A percentile compares a stretch with the other conserved stretches of the same genome.
Conservation (phyloP, 2,329 filamentous ascomycete genomes). For the Seiridium unicorne region DNA sequence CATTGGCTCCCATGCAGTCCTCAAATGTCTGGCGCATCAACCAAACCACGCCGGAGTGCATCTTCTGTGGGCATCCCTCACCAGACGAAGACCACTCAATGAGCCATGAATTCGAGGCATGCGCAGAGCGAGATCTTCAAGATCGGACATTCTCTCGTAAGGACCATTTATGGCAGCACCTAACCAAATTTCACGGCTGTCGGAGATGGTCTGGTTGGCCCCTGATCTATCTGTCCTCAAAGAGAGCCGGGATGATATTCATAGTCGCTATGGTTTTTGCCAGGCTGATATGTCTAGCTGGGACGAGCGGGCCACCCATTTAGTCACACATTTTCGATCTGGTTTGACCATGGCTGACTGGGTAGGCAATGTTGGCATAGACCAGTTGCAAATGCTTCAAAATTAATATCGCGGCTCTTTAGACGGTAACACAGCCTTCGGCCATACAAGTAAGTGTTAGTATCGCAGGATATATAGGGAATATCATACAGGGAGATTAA, state of each 20-base stretch:
- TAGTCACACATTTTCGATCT: neutral
- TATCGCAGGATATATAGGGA: no score
- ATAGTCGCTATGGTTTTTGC: neutral
- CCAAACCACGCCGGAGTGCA: slow-evolving; percentile 38
- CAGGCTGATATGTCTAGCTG: neutral
- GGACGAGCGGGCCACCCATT: neutral
- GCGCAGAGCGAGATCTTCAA: slow-evolving; percentile 41
- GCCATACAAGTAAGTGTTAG: no score
- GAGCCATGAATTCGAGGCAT: slow-evolving; percentile 43
- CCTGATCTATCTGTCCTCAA: slow-evolving; percentile 24
- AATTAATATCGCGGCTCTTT: neutral
- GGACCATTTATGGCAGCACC: slow-evolving; percentile 33
- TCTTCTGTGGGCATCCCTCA: slow-evolving; percentile 34
- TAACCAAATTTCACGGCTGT: slow-evolving; percentile 39
- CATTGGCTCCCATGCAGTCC: slow-evolving; percentile 31
- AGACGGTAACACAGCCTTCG: no score
- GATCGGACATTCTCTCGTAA: slow-evolving; percentile 43
- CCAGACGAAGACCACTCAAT: slow-evolving; percentile 34
- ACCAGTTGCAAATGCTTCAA: neutral
- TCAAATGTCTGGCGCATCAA: slow-evolving; percentile 47
- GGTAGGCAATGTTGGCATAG: neutral
- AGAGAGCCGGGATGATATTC: neutral
- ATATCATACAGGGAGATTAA: no score
- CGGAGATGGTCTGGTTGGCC: slow-evolving; percentile 48
- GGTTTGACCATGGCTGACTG: neutral